Conservation (phyloP, 768 basidiomycete species). For the Fomitopsis pulvina region DNA sequence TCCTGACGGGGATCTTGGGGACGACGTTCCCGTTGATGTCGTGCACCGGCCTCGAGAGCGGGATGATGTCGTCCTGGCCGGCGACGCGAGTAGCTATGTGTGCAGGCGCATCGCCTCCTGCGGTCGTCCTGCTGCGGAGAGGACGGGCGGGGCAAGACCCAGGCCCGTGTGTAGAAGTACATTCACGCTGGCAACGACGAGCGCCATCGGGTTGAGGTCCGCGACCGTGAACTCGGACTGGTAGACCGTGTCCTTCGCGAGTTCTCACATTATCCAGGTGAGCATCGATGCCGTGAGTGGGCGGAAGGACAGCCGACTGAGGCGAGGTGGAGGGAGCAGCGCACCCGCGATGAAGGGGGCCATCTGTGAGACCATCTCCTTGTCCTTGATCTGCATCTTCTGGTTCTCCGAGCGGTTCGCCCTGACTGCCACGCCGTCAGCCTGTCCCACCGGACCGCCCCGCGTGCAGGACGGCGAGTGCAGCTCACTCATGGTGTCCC, state of each 20-base stretch:
- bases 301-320: background rate
- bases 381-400: slow-evolving; percentile 21
- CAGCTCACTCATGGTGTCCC: no score
- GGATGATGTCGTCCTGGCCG: slow-evolving; percentile 26
- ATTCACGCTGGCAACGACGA: slow-evolving; percentile 27
- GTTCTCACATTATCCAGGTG: slow-evolving; percentile 26
- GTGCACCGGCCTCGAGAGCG: slow-evolving; percentile 24
- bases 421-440: no score
- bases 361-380: slow-evolving; percentile 28
- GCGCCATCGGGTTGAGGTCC: slow-evolving; percentile 28
- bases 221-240: slow-evolving; percentile 22
- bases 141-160: background rate
- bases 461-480: no score
- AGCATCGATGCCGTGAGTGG: slow-evolving; percentile 17
- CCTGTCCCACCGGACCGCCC: no score
- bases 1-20: slow-evolving; percentile 19
- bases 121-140: background rate
- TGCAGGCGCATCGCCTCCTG: slow-evolving; percentile 13
- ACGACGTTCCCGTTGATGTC: slow-evolving; percentile 18
- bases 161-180: slow-evolving; percentile 8
- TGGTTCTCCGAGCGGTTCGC: slow-evolving; percentile 25
- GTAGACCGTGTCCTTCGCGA: slow-evolving; percentile 20
- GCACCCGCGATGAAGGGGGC: slow-evolving; percentile 12
- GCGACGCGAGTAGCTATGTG: slow-evolving; percentile 22
- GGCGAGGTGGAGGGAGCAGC: background rate